Evolutionary conservation across 208 protist genomes (phyloP), one percentile per base, ranked within the genome.

Genomic region (Leishmania martiniquensis): DNA sequence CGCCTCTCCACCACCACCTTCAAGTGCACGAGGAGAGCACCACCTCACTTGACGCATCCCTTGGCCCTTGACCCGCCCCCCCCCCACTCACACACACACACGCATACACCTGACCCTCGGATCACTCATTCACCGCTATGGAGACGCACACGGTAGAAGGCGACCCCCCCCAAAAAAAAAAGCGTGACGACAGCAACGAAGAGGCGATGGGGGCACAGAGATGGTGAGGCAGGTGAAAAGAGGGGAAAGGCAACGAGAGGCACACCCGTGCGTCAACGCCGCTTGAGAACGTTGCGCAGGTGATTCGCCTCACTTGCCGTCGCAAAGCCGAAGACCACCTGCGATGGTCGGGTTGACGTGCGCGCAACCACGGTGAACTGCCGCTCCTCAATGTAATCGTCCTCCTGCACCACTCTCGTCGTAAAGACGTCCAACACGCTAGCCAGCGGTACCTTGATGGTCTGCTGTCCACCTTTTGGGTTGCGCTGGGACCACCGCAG

Each of bases 261-360:
- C 9, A 20, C 49, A 42, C 65, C 25, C 9, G 0, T 22, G 65
- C 42, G 39, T 75, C 45, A 74, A 25, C n/a, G 75, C 3, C 75
- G 68, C 65, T 76, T 70, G 45, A 93, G 49, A 37, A 89, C 67
- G 59, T 62, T 59, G 45, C 84, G 76, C 75, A 97, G 85, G 55
- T 84, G 78, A 51, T 85, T 90, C 29, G 90, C 91, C 78, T 96
- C 89, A 9, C 71, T 39, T 39, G 75, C 49, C 13, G 84, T 91
- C 44, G 80, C 74, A 82, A 97, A 96, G 4, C 91, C 93, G 81
- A 96, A 97, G 15, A 93, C 86, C 66, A 97, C 85, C 77, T 95
- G 91, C 32, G 91, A 93, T 3, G 93, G 93, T 32, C 87, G 89
- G 5, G 86, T 88, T 13, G 85, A 89, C 25, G 93, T 94, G 68